phyloP scores from a whole-genome alignment of 2,329 filamentous ascomycete species.

The Pseudogymnoascus sp. region DNA sequence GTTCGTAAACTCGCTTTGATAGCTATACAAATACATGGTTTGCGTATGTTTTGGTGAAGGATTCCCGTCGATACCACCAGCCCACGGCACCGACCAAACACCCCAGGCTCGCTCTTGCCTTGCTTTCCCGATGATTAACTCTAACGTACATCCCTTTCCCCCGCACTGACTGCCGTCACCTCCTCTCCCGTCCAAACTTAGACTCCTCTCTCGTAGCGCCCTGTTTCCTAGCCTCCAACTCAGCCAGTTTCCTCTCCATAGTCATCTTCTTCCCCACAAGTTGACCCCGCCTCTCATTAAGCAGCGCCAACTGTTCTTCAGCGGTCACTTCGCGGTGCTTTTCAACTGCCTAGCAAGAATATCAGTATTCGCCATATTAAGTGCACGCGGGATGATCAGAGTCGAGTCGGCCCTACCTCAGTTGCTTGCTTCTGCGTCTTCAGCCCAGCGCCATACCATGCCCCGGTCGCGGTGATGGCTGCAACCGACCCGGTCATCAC shows the following conservation, averaged over 20 bases:
- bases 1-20: background rate
- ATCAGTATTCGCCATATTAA: constrained; percentile 6
- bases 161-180: constrained; percentile 10
- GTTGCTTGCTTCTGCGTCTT: constrained; percentile 45
- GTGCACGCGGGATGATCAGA: background rate
- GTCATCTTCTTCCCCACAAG: constrained; percentile 44
- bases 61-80: background rate
- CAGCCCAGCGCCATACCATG: constrained; percentile 52
- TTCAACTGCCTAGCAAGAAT: constrained; percentile 34
- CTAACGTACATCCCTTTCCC: background rate
- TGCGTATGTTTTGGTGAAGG: background rate
- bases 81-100: background rate
- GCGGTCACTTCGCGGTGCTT: constrained; percentile 42
- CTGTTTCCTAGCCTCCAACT: constrained; percentile 36
- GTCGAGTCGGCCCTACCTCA: constrained; percentile 35
- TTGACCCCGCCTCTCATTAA: constrained; percentile 43
- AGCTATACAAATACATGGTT: background rate
- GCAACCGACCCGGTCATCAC: constrained; percentile 48
- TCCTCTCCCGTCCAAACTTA: constrained; percentile 27
- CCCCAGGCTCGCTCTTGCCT: background rate
- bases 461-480: constrained; percentile 49
- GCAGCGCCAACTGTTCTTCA: constrained; percentile 47
- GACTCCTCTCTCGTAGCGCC: constrained; percentile 34
- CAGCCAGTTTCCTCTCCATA: constrained; percentile 50
- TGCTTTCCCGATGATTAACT: background rate